Evolutionary conservation across 441 rosid species (phyloP).

Genomic region (Aleurites moluccanus): DNA sequence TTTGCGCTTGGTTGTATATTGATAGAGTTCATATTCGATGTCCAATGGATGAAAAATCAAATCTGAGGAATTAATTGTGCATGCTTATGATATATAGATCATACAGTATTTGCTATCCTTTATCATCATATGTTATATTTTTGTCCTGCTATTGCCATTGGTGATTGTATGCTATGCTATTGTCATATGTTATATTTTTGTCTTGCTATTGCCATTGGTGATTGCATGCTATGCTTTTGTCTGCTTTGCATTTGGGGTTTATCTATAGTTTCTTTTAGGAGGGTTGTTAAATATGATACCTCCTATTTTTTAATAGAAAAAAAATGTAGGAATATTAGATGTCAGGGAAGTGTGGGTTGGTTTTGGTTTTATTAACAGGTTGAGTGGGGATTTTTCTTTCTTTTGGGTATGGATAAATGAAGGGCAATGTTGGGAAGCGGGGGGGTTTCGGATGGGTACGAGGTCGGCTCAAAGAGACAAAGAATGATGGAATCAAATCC

Average conservation of each 20-base stretch:
- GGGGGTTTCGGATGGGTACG: slow-evolving; percentile 94
- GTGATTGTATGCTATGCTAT: neutral
- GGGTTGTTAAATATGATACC: slow-evolving; percentile 25
- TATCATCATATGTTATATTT: neutral
- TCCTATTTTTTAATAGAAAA: slow-evolving; percentile 19
- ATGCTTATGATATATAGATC: neutral
- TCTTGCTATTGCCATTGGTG: slow-evolving; percentile 10
- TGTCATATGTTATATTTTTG: neutral
- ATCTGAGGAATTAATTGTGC: neutral
- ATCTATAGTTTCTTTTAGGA: slow-evolving; percentile 22
- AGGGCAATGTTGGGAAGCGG: slow-evolving; percentile 99
- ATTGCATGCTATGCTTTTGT: neutral
- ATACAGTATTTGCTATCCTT: neutral
- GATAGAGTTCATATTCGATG: neutral
- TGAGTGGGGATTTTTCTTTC: slow-evolving; percentile 70
- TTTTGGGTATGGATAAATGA: slow-evolving; percentile 73
- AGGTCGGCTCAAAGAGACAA: slow-evolving; percentile 99
- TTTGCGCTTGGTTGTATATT: neutral
- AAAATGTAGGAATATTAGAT: slow-evolving; percentile 41
- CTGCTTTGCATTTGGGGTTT: slow-evolving; percentile 13
- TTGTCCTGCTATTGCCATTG: slow-evolving; percentile 1
- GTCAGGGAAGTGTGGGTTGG: slow-evolving; percentile 72
- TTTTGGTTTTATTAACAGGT: slow-evolving; percentile 89
- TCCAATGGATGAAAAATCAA: too few relatives aligned
- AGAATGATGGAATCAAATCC: slow-evolving; percentile 99